Percentiles rank a stretch among this genome's conserved stretches.
Conservation (phyloP, 202 grass and related monocot species). For the Zoysia matrella region DNA sequence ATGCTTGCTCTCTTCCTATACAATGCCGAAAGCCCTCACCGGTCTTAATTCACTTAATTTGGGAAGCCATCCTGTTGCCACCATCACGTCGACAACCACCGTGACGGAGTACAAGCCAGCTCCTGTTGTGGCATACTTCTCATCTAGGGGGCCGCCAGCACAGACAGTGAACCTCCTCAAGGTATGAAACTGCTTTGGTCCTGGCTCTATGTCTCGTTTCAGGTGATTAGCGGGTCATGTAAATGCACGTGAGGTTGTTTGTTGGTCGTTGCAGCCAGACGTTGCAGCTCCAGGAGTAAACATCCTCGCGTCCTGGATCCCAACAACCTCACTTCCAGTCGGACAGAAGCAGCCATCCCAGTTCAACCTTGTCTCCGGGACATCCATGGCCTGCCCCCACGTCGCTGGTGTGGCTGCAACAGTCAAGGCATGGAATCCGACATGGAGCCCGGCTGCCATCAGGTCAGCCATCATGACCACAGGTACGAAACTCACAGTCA, state of each 20-base stretch:
- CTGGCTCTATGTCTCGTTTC: not conserved
- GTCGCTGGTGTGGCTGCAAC: slow-evolving; percentile 70
- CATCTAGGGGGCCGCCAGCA: slow-evolving; percentile 67
- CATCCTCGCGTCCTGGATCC: slow-evolving; percentile 92
- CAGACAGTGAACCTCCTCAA: slow-evolving; percentile 72
- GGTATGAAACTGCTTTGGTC: slow-evolving; percentile 6
- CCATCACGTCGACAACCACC: slow-evolving; percentile 62
- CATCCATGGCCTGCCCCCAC: slow-evolving; percentile 95
- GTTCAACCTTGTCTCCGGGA: slow-evolving; percentile 87
- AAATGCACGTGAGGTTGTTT: not conserved
- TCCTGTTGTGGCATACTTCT: slow-evolving; percentile 78
- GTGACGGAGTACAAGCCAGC: slow-evolving; percentile 80
- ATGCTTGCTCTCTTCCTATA: not conserved
- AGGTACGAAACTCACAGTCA: slow-evolving; percentile 30
- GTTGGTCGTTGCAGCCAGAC: slow-evolving; percentile 56
- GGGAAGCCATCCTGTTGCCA: slow-evolving; percentile 68
- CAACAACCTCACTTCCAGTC: slow-evolving; percentile 41
- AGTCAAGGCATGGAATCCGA: slow-evolving; percentile 75
- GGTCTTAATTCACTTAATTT: not conserved
- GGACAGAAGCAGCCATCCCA: slow-evolving; percentile 59
- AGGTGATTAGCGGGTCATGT: not conserved
- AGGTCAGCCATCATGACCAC: slow-evolving; percentile 87
- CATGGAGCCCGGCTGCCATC: slow-evolving; percentile 82
- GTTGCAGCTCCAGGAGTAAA: slow-evolving; percentile 81
- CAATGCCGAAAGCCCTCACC: not conserved